These are phyloP conservation scores for Melanomma pulvis-pyrius DNA, from an alignment of 495 filamentous ascomycete species.

Conservation along the genomic window DNA sequence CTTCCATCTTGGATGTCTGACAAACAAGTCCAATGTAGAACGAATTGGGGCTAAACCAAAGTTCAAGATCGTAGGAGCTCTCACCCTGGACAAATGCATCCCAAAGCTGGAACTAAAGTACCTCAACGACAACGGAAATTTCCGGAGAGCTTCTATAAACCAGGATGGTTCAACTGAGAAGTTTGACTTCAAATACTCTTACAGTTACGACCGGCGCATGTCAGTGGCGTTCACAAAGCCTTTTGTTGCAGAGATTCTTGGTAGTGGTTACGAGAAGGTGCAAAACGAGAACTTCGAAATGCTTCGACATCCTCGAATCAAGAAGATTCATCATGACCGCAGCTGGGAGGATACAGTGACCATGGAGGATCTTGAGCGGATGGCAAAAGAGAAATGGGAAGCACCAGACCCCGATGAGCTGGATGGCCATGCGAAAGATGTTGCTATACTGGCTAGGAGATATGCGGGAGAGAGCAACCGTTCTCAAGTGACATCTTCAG, in stretches of 20 bases:
- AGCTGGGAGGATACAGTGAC: conserved; percentile 58
- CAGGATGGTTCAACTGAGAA: conserved; percentile 21
- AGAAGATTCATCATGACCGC: conserved; percentile 64
- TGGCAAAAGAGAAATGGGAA: conserved; percentile 53
- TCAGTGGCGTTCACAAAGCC: conserved; percentile 60
- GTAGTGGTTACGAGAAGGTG: conserved; percentile 66
- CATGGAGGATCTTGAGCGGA: conserved; percentile 58
- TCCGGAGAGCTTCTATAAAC: conserved; percentile 39
- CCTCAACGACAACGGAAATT: conserved; percentile 58
- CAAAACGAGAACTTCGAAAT: conserved; percentile 59
- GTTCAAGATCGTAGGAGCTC: conserved; percentile 66
- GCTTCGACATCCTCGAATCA: conserved; percentile 65
- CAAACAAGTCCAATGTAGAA: conserved; percentile 68
- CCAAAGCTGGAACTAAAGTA: conserved; percentile 51
- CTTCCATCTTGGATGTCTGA: conserved; percentile 76
- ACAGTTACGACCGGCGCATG: conserved; percentile 42
- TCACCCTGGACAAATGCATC: conserved; percentile 55
- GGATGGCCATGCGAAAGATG: conserved; percentile 25
- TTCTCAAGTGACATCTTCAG: conserved; percentile 6
- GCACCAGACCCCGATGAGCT: conserved; percentile 19
- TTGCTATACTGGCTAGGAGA: conserved; percentile 13
- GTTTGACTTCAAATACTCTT: conserved; percentile 46
- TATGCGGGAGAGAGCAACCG: conserved; percentile 1
- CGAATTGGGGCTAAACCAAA: conserved; percentile 55
- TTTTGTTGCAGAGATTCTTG: conserved; percentile 66